Percentiles rank a stretch among this genome's conserved stretches.
These are phyloP conservation scores for Russula abietina DNA, from an alignment of 768 basidiomycete genomes.

Conservation along the genomic window DNA sequence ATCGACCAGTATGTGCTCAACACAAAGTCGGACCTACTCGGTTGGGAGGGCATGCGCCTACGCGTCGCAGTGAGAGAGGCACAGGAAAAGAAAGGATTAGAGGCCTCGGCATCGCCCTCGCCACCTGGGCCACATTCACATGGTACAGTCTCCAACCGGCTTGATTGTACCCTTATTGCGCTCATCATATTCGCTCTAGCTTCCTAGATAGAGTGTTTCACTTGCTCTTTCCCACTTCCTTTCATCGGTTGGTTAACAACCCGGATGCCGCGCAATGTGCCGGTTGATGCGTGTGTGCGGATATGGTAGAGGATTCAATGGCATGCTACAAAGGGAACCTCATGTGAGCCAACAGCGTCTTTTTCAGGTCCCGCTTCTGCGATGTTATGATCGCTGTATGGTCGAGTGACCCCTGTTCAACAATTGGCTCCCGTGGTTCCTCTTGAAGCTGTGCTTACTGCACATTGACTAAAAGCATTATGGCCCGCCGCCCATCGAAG, in stretches of 20 bases:
- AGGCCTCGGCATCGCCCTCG: conserved; percentile 10
- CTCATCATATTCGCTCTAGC: conserved; percentile 16
- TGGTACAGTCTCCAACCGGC: conserved; percentile 8
- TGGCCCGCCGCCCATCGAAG: conserved; percentile 1
- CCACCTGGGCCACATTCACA: conserved; percentile 1
- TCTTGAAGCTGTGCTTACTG: not conserved
- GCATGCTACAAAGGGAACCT: not conserved
- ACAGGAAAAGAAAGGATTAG: conserved; percentile 15
- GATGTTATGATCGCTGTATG: not conserved
- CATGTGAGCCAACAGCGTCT: not conserved
- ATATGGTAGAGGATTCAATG: not conserved
- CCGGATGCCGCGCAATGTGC: not conserved
- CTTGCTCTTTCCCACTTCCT: not conserved
- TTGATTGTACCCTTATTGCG: not conserved
- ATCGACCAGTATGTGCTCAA: conserved; percentile 41
- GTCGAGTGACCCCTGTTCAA: not conserved
- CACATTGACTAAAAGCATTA: conserved; percentile 4
- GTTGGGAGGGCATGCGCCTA: conserved; percentile 40
- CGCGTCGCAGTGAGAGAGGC: conserved; percentile 34
- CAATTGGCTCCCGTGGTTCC: not conserved
- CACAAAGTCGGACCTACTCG: conserved; percentile 35
- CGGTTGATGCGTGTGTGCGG: not conserved
- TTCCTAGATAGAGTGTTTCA: conserved; percentile 11
- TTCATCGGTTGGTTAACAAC: not conserved
- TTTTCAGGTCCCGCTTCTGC: not conserved